A percentile compares a stretch with the other conserved stretches of the same genome.
These are phyloP conservation scores for Ganoderma resinaceum DNA, from an alignment of 1,284 basidiomycete species.

Conservation along the genomic window DNA sequence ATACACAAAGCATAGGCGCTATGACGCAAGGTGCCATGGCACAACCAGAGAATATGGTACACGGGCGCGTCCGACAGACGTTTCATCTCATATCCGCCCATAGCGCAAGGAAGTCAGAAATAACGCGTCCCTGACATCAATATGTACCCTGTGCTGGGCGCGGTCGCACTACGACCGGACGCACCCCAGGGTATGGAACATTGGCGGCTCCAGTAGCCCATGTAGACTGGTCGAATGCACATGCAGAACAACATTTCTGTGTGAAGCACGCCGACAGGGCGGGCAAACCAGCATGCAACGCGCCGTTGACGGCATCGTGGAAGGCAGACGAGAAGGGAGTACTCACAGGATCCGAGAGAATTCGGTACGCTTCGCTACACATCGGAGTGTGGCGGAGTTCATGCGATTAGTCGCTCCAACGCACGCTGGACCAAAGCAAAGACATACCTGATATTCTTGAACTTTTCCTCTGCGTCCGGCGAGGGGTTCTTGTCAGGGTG, in stretches of 20 bases:
- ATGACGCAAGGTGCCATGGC: too few species aligned
- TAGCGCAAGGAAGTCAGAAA: neutral
- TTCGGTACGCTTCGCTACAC: slow-evolving; percentile 87
- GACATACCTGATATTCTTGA: slow-evolving; percentile 88
- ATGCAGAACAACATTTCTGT: neutral
- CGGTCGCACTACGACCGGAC: neutral
- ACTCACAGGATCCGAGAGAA: slow-evolving; percentile 83
- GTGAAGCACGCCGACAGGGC: neutral
- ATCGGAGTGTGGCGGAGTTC: slow-evolving; percentile 20
- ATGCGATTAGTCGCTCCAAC: neutral
- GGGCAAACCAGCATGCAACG: too few species aligned
- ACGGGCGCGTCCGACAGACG: neutral
- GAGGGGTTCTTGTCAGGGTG: slow-evolving; percentile 95
- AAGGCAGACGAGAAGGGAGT: slow-evolving; percentile 35
- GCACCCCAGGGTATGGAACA: neutral
- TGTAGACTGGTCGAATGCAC: neutral
- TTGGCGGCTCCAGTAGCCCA: neutral
- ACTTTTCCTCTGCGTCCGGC: slow-evolving; percentile 88
- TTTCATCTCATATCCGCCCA: neutral
- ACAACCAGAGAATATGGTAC: too few species aligned
- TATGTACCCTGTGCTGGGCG: neutral
- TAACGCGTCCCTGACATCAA: neutral
- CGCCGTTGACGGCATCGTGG: neutral
- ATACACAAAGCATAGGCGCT: too few species aligned
- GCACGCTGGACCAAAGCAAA: neutral